phyloP scores from a whole-genome alignment of 768 basidiomycete species.

The Suillus weaverae region DNA sequence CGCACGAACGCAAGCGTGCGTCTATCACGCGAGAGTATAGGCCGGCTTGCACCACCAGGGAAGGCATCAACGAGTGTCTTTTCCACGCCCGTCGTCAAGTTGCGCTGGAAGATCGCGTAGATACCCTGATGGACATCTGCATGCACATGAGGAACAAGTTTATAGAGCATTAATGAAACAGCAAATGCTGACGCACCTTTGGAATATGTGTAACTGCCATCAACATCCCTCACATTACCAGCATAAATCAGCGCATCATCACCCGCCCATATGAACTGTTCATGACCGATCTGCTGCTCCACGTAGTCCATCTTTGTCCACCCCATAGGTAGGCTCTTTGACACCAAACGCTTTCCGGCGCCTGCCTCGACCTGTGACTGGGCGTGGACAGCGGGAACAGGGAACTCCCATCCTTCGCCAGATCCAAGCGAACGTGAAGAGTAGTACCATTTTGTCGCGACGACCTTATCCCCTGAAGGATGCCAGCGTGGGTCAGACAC shows the following conservation, averaged over 20 bases:
- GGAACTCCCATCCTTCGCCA: constrained; percentile 73
- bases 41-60: constrained; percentile 74
- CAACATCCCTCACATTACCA: constrained; percentile 57
- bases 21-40: constrained; percentile 67
- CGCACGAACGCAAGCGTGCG: constrained; percentile 75
- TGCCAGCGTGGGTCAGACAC: constrained; percentile 72
- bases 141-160: neutral
- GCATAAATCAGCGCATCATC: constrained; percentile 62
- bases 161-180: neutral
- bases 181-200: constrained; percentile 48
- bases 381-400: constrained; percentile 37
- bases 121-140: constrained; percentile 70
- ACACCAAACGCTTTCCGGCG: constrained; percentile 52
- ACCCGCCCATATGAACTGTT: constrained; percentile 65
- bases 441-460: constrained; percentile 82
- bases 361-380: constrained; percentile 33
- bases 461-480: constrained; percentile 56
- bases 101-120: constrained; percentile 68
- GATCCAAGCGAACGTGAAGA: constrained; percentile 63
- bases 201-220: constrained; percentile 53
- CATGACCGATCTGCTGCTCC: constrained; percentile 72
- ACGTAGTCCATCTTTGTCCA: constrained; percentile 62
- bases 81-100: constrained; percentile 55
- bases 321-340: constrained; percentile 56
- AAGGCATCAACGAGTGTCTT: constrained; percentile 52